Evolutionary conservation across 2,329 filamentous ascomycete species (phyloP), one percentile per base, ranked within the genome.

Genomic region (Diplocarpon mali): DNA sequence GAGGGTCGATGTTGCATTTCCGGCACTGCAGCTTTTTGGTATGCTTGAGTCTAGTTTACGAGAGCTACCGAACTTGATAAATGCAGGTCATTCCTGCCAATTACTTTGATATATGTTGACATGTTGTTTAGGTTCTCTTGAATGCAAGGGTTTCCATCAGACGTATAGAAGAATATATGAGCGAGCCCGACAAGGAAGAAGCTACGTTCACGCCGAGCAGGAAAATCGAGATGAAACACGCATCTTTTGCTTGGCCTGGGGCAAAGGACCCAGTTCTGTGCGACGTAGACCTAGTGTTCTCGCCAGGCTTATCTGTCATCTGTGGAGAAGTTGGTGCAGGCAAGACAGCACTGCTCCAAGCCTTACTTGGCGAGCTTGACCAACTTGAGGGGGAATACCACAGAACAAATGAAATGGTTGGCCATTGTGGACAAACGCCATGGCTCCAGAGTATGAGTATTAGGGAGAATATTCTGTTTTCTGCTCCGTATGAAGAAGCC

Each of bases 111-210:
- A 37, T 15, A 43, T 12, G 11, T 17, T 15, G 13, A 31, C 9
- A 27, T 11, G 20, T 24, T 3, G 20, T 24, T 7, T 17, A 53
- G 48, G 42, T 46, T 10, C 65, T 90, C 4, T 72, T 93, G 52
- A 93, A 94, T 56, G 85, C 87, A 0, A 80, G 76, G n/a, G 81
- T 95, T 14, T 83, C 88, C 0, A 77, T 94, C 50, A 77, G 75
- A 8, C 80, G 88, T 52, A 86, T 95, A 15, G 84, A 94, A 56
- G 73, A 76, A 16, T 95, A 93, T 65, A 93, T 95, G 85, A 67
- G 70, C 0, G 88, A 95, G 62, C 85, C 85, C 0, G 78, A 95
- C 57, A 86, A 87, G 54, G 73, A 76, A 27, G 69, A 73, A 24
- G 66, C 45, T 2, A 49, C 46, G 13, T 47, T 48, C 24, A 37